Conservation (phyloP, 371 early-diverging fungal genomes). For the Nosema muscidifuracis region DNA sequence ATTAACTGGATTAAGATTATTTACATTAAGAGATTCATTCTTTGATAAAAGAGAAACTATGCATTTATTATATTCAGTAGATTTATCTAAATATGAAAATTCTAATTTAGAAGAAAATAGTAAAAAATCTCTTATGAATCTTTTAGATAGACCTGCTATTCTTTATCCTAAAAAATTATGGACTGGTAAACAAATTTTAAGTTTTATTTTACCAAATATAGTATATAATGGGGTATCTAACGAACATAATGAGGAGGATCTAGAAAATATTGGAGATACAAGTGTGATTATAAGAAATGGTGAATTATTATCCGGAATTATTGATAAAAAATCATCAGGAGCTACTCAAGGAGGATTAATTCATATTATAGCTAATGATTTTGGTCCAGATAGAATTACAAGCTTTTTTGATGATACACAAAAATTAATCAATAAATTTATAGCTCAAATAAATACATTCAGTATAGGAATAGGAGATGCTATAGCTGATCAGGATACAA, state of each 20-base stretch:
- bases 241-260: constrained; percentile 67
- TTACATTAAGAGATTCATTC: constrained; percentile 87
- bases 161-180: constrained; percentile 86
- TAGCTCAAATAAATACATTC: constrained; percentile 75
- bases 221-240: constrained; percentile 68
- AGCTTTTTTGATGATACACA: constrained; percentile 87
- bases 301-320: constrained; percentile 79
- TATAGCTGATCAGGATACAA: constrained; percentile 78
- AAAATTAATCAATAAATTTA: constrained; percentile 86
- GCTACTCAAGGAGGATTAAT: constrained; percentile 80
- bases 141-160: constrained; percentile 70
- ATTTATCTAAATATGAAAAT: constrained; percentile 74
- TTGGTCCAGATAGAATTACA: constrained; percentile 77
- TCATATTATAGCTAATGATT: constrained; percentile 89
- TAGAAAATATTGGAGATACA: constrained; percentile 45
- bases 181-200: constrained; percentile 94
- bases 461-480: constrained; percentile 98
- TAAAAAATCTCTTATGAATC: constrained; percentile 10
- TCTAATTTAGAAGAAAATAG: background rate
- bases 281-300: constrained; percentile 85
- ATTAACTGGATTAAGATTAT: constrained; percentile 84
- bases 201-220: constrained; percentile 76
- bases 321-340: constrained; percentile 94
- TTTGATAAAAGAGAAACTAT: constrained; percentile 78
- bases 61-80: constrained; percentile 65